Evolutionary conservation across 192 early-diverging fungal genomes (phyloP), one percentile per base, ranked within the genome.

Genomic region (Borealophlyctis nickersoniae): DNA sequence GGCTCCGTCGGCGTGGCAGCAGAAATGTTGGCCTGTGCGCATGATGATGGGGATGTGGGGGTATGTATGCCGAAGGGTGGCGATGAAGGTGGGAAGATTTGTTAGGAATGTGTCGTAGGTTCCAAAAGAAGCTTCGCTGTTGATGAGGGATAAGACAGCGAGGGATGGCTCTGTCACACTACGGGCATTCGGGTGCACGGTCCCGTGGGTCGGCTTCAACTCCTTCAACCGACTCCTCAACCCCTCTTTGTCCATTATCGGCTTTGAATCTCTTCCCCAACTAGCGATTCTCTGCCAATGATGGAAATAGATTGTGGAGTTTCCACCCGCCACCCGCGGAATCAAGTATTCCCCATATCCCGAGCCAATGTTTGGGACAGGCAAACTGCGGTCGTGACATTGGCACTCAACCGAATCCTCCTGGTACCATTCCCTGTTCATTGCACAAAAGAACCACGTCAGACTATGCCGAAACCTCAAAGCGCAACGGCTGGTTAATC

Each of bases 341-440:
- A 65, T 56, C n/a, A 55, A 23, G 50, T 23, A 26, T 50, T 34
- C 28, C 3, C 29, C 3, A 0, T 27, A 2, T n/a, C 27, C 28
- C 19, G 39, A 45, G 39, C 23, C 5, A 30, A 65, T 11, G 26
- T 65, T 23, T 0, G 63, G 63, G 35, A 56, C 53, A 26, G 27
- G 27, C n/a, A 65, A 26, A 4, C 26, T 34, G n/a, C 27, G 24
- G 35, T 65, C 63, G 14, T 65, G n/a, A 35, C 63, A 65, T 55
- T 65, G 63, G 51, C 63, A 65, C 30, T 65, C 52, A 2, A 32
- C 0, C 9, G 63, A 56, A 19, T 7, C 27, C 63, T 65, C 63
- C 22, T 65, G 49, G 29, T 65, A 65, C 63, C 63, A 65, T 35
- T 55, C 63, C 9, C 51, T 26, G 35, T n/a, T n/a, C n/a, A n/a